These are phyloP conservation scores for Luffa aegyptiaca DNA, from an alignment of 306 rosid genomes.

Conservation along the genomic window DNA sequence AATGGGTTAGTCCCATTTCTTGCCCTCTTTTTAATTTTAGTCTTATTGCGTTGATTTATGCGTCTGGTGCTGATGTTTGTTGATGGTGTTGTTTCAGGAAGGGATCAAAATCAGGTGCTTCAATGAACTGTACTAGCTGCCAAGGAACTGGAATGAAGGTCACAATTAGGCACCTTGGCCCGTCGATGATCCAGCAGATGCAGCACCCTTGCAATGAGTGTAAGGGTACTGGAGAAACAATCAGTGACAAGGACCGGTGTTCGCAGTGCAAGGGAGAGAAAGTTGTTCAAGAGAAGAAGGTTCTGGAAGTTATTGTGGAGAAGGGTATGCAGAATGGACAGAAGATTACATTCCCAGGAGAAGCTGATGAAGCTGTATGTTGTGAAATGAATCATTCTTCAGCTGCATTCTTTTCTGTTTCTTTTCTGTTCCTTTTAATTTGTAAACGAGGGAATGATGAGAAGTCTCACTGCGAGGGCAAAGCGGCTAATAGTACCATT, in stretches of 20 bases:
- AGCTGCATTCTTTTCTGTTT: background rate
- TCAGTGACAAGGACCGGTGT: constrained; percentile 65
- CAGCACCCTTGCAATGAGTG: constrained; percentile 85
- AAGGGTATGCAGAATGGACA: constrained; percentile 88
- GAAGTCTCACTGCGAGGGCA: no score
- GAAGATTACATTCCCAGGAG: constrained; percentile 84
- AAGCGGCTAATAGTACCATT: background rate
- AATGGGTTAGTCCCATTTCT: constrained; percentile 39
- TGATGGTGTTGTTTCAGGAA: constrained; percentile 29
- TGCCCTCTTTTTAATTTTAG: background rate
- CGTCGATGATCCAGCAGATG: constrained; percentile 81
- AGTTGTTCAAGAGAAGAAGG: constrained; percentile 75
- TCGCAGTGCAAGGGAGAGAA: constrained; percentile 74
- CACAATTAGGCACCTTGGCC: constrained; percentile 64
- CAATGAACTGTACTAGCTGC: constrained; percentile 53
- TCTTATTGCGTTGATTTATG: background rate
- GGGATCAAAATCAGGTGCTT: constrained; percentile 78
- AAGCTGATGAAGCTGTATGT: constrained; percentile 78
- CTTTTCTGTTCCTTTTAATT: background rate
- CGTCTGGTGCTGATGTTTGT: background rate
- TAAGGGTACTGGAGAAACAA: constrained; percentile 83
- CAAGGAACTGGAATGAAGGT: constrained; percentile 86
- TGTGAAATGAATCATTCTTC: background rate
- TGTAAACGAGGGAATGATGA: no score
- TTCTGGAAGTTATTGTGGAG: constrained; percentile 66